Evolutionary conservation across 768 basidiomycete genomes (phyloP), one percentile per base, ranked within the genome.

Genomic region (Cystobasidium onofrii): DNA sequence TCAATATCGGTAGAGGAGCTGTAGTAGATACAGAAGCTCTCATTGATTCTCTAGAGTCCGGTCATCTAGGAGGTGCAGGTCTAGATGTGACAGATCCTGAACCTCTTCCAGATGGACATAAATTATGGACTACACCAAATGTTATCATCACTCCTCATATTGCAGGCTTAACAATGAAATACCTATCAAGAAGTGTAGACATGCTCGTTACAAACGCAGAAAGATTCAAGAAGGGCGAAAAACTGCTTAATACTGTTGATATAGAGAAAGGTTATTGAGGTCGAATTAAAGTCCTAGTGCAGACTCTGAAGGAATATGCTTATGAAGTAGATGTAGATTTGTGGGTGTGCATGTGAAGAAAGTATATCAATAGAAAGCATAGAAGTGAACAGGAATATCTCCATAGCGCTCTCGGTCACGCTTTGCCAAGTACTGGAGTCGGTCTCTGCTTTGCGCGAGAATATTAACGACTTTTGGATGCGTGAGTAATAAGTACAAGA

Each of bases 71-170:
- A 18, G 72, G 72, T 17, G 72, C 72, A 4, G 72, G 34, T 15
- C 64, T 73, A 60, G 72, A 73, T 29, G 83, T 83, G 0, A 82
- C 82, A 0, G 78, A 80, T 33, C 82, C 83, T 12, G 83, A 83
- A 75, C 83, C 83, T 0, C 78, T 83, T 6, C 79, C 82, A 0
- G 64, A 76, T 17, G 50, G 73, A 29, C 81, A 82, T 76, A 77
- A 79, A 1, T 76, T 83, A 17, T 82, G 74, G 75, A 76, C 80
- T 12, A 81, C 82, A 34, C 79, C 79, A 0, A 76, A 78, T 62
- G 78, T 77, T 6, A 81, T 81, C 46, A 76, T 83, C 71, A 83
- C 82, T 0, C 82, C 82, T 0, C 82, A 83, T 72, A 78, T 78
- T 25, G 76, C 77, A 1, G 81, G 81, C 3, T 76, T 79, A 31